Base-by-base conservation (phyloP, 768 basidiomycete genomes). In the Tricholoma matsutake region DNA sequence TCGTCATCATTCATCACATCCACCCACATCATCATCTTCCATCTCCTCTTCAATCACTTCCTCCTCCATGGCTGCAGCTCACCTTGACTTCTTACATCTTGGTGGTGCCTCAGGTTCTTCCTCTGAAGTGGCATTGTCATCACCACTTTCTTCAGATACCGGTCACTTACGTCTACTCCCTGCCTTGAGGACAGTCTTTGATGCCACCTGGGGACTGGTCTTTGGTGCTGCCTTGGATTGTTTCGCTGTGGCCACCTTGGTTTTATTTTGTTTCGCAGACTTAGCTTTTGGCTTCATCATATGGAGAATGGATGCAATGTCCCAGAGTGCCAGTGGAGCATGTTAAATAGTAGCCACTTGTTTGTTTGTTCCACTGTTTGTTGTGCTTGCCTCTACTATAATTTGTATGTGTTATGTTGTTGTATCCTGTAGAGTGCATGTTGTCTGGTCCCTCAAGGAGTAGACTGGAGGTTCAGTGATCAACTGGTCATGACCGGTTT, bases 401-500 rank as follows among this genome's bases (percentile, higher is more conserved):
- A 34, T 39, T 34, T 22, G 22, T 54, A 20, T 34, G 13, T 13
- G 13, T 18, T 32, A 11, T 6, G 3, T 20, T 54, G 32, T 20
- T 5, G 3, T 28, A 25, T 51, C 6, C 10, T 51, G 1, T 51
- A 16, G 13, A 51, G 28, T 51, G 5, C 9, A 51, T 49, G 47
- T 51, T n/a, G 25, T n/a, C 47, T 51, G 49, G 25, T 34, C 18
- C 18, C 52, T 31, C 11, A 14, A 16, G 8, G 3, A 56, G 6
- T n/a, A 56, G 55, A 56, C 55, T 39, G 37, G 20, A 20, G 10
- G 55, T 56, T 39, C 22, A 22, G 55, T 56, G 22, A 34, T 34
- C 4, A 56, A 56, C 55, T 35, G 55, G 34, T 56, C 8, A 20
- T 56, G 37, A 56, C 55, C 11, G 11, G 55, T 56, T 56, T 56